phyloP scores from a whole-genome alignment of 2,329 filamentous ascomycete genomes.

The Sporothrix protearum region DNA sequence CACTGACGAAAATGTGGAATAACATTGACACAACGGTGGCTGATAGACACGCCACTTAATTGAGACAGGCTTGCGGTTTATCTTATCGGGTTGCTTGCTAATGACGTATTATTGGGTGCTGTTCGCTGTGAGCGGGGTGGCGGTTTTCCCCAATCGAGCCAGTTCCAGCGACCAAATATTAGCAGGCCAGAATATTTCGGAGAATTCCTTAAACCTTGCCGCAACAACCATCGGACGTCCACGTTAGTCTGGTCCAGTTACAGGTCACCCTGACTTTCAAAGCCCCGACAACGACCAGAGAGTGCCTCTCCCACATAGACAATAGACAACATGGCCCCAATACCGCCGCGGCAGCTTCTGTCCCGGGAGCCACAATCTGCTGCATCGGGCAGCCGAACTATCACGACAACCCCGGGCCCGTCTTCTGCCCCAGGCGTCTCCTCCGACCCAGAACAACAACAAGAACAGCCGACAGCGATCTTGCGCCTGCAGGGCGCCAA shows the following conservation, averaged over 20 bases:
- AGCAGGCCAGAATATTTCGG: not conserved
- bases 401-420: not conserved
- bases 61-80: not conserved
- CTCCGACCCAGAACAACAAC: slow-evolving; percentile 20
- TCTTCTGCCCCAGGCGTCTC: slow-evolving; percentile 29
- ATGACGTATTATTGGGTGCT: not conserved
- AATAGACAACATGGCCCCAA: not conserved
- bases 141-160: no score
- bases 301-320: not conserved
- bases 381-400: slow-evolving; percentile 18
- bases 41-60: not conserved
- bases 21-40: not conserved
- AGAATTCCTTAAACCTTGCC: not conserved
- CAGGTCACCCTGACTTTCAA: not conserved
- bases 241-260: no score
- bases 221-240: not conserved
- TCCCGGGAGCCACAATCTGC: not conserved
- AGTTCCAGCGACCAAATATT: not conserved
- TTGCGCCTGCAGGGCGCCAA: slow-evolving; percentile 53
- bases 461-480: slow-evolving; percentile 39
- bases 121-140: not conserved
- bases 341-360: not conserved
- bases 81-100: not conserved
- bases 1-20: no score
- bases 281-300: not conserved